Base-by-base conservation (phyloP, 495 filamentous ascomycete species). In the Annulohypoxylon stygium region DNA sequence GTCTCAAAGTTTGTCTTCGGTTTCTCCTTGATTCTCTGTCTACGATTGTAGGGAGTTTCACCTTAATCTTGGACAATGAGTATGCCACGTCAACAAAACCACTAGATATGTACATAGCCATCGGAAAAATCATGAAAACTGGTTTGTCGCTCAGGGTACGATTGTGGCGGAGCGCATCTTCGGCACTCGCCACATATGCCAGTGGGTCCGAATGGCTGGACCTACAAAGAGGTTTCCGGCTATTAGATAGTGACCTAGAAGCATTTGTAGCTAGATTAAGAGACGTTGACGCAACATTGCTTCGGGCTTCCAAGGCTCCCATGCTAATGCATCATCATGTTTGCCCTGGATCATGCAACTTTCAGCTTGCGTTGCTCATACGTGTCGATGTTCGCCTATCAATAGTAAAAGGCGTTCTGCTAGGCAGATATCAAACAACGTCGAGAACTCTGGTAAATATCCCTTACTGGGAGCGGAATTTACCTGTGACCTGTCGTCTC, bases 111-210 rank as follows among this genome's bases (percentile, higher is more conserved):
- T 45, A 53, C 72, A 75, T 14, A 75, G 67, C 72, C 72, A 54
- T 67, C 4, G 25, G 25, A 25, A 23, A 54, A 59, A 12, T 60
- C 12, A 51, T 26, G 8, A 30, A 61, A 66, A 36, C n/a, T 54
- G 53, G 36, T 47, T 37, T 54, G 47, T 68, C 61, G 54, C 58
- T 57, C 59, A 63, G 34, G 20, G 61, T 74, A 76, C 67, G 73
- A 78, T 53, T 71, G 76, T 78, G 76, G 75, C 77, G 72, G 75
- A 77, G 76, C 71, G 62, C 70, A 69, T 61, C 20, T 41, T 75
- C 61, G 75, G 71, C 70, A 74, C 65, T 71, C 67, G 73, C 70
- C 72, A 77, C 72, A 73, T 37, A 43, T 60, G 16, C 65, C 43
- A 34, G 63, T 69, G 73, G 73, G 30, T 50, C 73, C 60, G 30